A percentile compares a stretch with the other conserved stretches of the same genome.
Evolutionary conservation across 352 stramenopile genomes (phyloP).

Genomic region (Pythium myriotylum): DNA sequence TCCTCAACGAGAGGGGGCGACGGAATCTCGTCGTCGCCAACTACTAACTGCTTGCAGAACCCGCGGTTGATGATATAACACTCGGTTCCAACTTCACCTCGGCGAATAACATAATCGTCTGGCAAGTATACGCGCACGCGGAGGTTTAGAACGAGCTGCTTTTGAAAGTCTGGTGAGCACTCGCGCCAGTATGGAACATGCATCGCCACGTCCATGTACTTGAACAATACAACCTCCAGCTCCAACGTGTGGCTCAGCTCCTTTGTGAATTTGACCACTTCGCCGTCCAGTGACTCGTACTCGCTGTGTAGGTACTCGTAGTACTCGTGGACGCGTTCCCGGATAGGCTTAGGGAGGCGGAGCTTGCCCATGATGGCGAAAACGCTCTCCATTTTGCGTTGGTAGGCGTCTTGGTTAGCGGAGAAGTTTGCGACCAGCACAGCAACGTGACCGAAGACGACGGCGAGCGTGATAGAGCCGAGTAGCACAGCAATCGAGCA

Average conservation of each 20-base stretch:
- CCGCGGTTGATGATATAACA: constrained; percentile 78
- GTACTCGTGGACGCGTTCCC: constrained; percentile 66
- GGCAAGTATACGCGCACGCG: constrained; percentile 68
- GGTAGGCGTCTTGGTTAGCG: constrained; percentile 48
- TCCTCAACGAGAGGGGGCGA: constrained; percentile 26
- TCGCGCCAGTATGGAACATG: constrained; percentile 60
- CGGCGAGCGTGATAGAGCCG: constrained; percentile 55
- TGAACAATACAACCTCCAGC: constrained; percentile 67
- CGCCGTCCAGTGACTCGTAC: constrained; percentile 64
- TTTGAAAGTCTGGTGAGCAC: constrained; percentile 61
- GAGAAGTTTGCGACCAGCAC: constrained; percentile 66
- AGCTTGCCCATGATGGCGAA: constrained; percentile 59
- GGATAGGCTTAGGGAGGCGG: constrained; percentile 42
- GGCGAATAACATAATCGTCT: constrained; percentile 71
- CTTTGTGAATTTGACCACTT: constrained; percentile 53
- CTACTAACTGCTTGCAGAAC: constrained; percentile 40
- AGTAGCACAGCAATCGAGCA: constrained; percentile 43
- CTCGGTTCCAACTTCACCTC: constrained; percentile 56
- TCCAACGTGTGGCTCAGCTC: constrained; percentile 53
- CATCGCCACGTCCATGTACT: constrained; percentile 72
- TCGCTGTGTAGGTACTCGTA: constrained; percentile 68
- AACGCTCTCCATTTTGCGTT: constrained; percentile 68
- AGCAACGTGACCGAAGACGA: constrained; percentile 68
- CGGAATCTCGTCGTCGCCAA: constrained; percentile 14
- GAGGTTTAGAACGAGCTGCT: constrained; percentile 57